These are phyloP conservation scores for Cynara cardunculus DNA, from an alignment of 129 eudicot species.

Conservation along the genomic window DNA sequence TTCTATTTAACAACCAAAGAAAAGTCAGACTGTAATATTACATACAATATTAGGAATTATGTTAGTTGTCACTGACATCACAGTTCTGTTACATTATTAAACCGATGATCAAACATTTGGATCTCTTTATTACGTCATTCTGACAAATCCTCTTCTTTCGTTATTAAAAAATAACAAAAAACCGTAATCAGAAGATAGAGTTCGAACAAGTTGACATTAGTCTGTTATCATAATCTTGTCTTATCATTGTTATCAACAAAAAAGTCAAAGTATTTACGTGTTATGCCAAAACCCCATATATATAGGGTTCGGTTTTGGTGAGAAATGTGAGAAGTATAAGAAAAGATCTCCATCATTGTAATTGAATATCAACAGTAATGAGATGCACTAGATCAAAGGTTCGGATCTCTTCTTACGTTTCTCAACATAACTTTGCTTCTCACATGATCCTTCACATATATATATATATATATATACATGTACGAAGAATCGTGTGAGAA, in stretches of 20 bases:
- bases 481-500: no score
- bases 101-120: neutral
- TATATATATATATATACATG: neutral
- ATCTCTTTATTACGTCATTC: neutral
- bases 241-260: constrained; percentile 12
- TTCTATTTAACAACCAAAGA: no score
- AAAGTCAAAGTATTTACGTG: constrained; percentile 35
- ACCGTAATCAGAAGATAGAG: neutral
- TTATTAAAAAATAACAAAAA: neutral
- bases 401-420: no score
- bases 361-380: no score
- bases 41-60: no score
- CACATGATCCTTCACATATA: no score
- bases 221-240: constrained; percentile 13
- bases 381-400: no score
- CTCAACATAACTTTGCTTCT: no score
- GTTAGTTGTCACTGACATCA: neutral
- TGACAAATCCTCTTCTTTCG: neutral
- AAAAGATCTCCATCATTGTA: no score
- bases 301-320: no score
- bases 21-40: neutral
- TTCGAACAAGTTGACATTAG: constrained; percentile 19
- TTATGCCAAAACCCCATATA: constrained; percentile 14
- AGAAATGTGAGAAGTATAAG: no score
- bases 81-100: neutral